Evolutionary conservation across 306 rosid species (phyloP).

Genomic region (Sechiopsis laciniata): DNA sequence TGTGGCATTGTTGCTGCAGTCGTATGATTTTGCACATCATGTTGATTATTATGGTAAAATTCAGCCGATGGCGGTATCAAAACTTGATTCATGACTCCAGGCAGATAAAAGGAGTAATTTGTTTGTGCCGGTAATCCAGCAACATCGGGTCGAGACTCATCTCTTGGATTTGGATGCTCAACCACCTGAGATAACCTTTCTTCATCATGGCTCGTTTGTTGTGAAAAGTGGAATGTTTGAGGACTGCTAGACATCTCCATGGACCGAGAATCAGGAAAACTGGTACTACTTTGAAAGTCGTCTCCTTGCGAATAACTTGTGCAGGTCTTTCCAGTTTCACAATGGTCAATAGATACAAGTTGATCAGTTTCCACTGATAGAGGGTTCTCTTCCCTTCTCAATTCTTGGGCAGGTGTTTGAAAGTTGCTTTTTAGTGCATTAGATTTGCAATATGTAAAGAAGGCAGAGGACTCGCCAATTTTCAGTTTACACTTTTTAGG

Average conservation of each 20-base stretch:
- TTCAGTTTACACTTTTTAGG: slow-evolving; percentile 72
- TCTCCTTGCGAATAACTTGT: slow-evolving; percentile 55
- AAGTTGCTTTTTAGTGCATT: slow-evolving; percentile 37
- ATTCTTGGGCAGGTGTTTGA: slow-evolving; percentile 37
- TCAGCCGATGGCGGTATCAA: slow-evolving; percentile 61
- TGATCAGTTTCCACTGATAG: slow-evolving; percentile 33
- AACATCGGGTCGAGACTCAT: slow-evolving; percentile 40
- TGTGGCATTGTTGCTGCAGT: slow-evolving; percentile 45
- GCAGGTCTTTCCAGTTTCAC: slow-evolving; percentile 50
- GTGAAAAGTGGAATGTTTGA: slow-evolving; percentile 44
- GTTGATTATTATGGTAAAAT: slow-evolving; percentile 53
- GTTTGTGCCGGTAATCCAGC: slow-evolving; percentile 46
- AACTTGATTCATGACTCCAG: slow-evolving; percentile 59
- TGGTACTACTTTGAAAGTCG: slow-evolving; percentile 54
- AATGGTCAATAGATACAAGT: slow-evolving; percentile 36
- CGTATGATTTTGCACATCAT: slow-evolving; percentile 48
- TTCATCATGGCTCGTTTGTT: slow-evolving; percentile 40
- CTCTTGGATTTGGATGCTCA: slow-evolving; percentile 16
- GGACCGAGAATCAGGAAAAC: slow-evolving; percentile 65
- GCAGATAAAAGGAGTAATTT: slow-evolving; percentile 57
- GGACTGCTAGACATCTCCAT: slow-evolving; percentile 78
- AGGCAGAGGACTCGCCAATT: slow-evolving; percentile 92
- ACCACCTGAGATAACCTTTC: slow-evolving; percentile 38
- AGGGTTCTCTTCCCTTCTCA: slow-evolving; percentile 37
- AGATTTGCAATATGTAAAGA: slow-evolving; percentile 73